These are phyloP conservation scores for Candida verbasci DNA, from an alignment of 805 yeast species.

Conservation along the genomic window DNA sequence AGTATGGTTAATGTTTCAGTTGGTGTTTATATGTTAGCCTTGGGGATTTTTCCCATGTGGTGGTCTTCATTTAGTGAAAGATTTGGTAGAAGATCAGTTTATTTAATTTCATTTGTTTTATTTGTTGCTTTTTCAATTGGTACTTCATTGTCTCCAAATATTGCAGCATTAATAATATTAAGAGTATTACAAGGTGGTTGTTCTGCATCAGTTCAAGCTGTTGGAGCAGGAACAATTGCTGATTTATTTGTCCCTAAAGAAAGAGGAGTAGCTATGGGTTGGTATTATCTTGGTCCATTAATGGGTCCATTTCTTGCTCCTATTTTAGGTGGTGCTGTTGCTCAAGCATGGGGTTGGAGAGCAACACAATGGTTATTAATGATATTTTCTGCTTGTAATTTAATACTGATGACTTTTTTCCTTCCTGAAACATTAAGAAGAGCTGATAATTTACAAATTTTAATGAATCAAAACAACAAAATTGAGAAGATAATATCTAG, in stretches of 20 bases:
- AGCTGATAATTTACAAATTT: constrained; percentile 53
- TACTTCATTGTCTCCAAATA: constrained; percentile 58
- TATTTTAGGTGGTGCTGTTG: constrained; percentile 69
- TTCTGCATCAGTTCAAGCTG: constrained; percentile 81
- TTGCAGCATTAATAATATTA: constrained; percentile 60
- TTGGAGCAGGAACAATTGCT: constrained; percentile 85
- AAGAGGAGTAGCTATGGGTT: constrained; percentile 77
- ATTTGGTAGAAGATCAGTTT: constrained; percentile 71
- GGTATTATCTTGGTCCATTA: constrained; percentile 75
- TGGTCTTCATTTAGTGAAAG: constrained; percentile 80
- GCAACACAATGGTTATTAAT: constrained; percentile 85
- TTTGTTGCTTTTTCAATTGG: constrained; percentile 69
- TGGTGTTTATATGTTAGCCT: constrained; percentile 67
- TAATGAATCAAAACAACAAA: constrained; percentile 2
- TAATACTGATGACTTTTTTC: constrained; percentile 45
- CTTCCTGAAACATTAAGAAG: constrained; percentile 79
- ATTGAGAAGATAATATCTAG: constrained; percentile 18
- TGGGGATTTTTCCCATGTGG: constrained; percentile 84
- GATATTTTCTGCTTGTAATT: constrained; percentile 55
- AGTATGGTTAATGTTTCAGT: constrained; percentile 70
- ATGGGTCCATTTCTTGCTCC: constrained; percentile 81
- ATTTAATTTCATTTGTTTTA: constrained; percentile 60
- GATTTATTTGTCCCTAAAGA: constrained; percentile 65
- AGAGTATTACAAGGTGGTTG: constrained; percentile 75
- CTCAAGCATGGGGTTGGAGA: constrained; percentile 77